These are phyloP conservation scores for Arbutus unedo DNA, from an alignment of 148 eudicot genomes.

Conservation along the genomic window DNA sequence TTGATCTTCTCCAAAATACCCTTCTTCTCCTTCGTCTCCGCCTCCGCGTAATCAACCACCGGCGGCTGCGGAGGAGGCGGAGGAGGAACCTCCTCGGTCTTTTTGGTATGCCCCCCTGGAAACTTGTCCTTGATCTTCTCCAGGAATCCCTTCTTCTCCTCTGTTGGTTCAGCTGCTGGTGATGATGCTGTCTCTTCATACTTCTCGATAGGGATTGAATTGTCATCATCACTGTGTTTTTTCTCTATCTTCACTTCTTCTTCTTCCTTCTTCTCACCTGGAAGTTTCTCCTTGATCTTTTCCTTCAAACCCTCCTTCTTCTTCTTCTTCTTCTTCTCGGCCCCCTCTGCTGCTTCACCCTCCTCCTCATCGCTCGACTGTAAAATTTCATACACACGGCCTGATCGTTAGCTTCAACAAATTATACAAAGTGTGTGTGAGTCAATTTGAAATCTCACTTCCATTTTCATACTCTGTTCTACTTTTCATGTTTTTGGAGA, in stretches of 20 bases:
- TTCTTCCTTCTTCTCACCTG: not conserved
- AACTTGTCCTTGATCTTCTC: constrained; percentile 55
- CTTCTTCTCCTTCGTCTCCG: constrained; percentile 1
- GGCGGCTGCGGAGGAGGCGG: not conserved
- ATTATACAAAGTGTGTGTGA: not conserved
- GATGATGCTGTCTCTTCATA: constrained; percentile 23
- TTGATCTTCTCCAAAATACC: constrained; percentile 4
- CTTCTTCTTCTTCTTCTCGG: constrained; percentile 6
- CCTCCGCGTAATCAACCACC: not conserved
- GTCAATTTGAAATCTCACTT: not conserved
- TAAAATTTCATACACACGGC: not conserved
- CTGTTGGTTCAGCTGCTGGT: constrained; percentile 6
- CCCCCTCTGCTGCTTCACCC: not conserved
- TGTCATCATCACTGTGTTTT: not conserved
- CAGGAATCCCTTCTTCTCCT: constrained; percentile 44
- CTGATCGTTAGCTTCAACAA: not conserved
- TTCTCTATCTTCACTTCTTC: not conserved
- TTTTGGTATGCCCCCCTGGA: constrained; percentile 27
- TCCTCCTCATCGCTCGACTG: not conserved
- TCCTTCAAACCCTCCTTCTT: constrained; percentile 25
- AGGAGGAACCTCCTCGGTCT: not conserved
- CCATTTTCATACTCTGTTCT: not conserved
- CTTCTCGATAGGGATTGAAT: not conserved
- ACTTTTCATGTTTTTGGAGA: not conserved
- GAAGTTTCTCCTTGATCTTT: not conserved